Conservation (phyloP, 108 stramenopile species). For the Stephanodiscus triporus region DNA sequence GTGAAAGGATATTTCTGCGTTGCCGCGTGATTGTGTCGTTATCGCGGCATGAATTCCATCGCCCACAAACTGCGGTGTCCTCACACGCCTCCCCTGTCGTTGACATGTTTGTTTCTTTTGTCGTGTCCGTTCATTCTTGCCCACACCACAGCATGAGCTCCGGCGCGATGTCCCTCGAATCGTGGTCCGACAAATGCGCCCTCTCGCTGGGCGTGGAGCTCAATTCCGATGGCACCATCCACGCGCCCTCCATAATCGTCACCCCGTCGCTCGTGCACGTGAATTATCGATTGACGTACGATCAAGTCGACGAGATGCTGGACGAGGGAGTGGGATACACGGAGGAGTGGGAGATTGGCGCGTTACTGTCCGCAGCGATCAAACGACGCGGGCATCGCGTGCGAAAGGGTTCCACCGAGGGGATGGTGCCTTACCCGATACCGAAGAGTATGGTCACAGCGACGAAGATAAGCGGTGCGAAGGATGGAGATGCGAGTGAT, state of each 20-base stretch:
- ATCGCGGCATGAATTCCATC: too few species aligned
- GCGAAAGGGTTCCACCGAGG: constrained; percentile 64
- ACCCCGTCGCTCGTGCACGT: constrained; percentile 67
- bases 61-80: too few species aligned
- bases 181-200: constrained; percentile 54
- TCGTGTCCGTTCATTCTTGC: not conserved
- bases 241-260: constrained; percentile 55
- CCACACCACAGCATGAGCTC: constrained; percentile 39
- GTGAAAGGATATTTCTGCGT: not conserved
- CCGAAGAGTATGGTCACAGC: constrained; percentile 57
- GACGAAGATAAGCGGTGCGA: constrained; percentile 27
- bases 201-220: constrained; percentile 76
- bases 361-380: constrained; percentile 61
- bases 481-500: constrained; percentile 41
- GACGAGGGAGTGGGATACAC: constrained; percentile 71
- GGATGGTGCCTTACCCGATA: constrained; percentile 65
- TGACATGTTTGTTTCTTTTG: too few species aligned
- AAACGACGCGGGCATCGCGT: constrained; percentile 63
- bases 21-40: too few species aligned
- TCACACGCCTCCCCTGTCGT: too few species aligned
- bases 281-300: constrained; percentile 76
- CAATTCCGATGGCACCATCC: constrained; percentile 70
- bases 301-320: constrained; percentile 87
- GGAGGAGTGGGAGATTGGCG: constrained; percentile 89
- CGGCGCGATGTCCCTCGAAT: constrained; percentile 61